These are phyloP conservation scores for Omphalea diandra DNA, from an alignment of 441 rosid genomes.

Conservation along the genomic window DNA sequence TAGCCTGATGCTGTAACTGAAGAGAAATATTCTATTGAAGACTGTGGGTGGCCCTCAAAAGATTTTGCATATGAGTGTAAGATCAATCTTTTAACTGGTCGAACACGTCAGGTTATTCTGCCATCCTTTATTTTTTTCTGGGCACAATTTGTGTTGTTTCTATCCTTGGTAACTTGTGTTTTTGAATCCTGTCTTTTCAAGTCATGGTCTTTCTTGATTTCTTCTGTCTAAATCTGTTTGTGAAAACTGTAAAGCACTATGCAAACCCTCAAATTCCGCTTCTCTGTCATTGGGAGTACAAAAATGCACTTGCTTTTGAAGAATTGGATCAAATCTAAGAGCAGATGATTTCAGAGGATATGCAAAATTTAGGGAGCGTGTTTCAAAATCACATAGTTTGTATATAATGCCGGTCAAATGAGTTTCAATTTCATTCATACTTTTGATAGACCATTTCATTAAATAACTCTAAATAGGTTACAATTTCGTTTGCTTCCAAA, in stretches of 20 bases:
- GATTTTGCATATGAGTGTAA: constrained; percentile 75
- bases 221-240: too few species aligned
- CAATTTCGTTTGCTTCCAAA: neutral
- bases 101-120: constrained; percentile 76
- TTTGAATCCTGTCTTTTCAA: neutral
- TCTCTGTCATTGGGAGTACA: neutral
- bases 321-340: neutral
- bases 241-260: too few species aligned
- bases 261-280: neutral
- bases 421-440: neutral
- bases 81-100: constrained; percentile 86
- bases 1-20: constrained; percentile 63
- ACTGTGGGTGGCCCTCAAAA: constrained; percentile 60
- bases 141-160: neutral
- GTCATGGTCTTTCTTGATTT: neutral
- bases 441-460: neutral
- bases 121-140: constrained; percentile 13
- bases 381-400: neutral
- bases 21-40: constrained; percentile 52
- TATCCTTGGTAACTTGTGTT: neutral
- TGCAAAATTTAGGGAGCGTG: neutral
- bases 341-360: neutral
- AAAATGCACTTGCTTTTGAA: neutral
- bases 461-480: neutral
- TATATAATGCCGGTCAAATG: neutral